Percentiles rank a stretch among this genome's conserved stretches.
These are phyloP conservation scores for Heritiera littoralis DNA, from an alignment of 345 rosid genomes.

Conservation along the genomic window DNA sequence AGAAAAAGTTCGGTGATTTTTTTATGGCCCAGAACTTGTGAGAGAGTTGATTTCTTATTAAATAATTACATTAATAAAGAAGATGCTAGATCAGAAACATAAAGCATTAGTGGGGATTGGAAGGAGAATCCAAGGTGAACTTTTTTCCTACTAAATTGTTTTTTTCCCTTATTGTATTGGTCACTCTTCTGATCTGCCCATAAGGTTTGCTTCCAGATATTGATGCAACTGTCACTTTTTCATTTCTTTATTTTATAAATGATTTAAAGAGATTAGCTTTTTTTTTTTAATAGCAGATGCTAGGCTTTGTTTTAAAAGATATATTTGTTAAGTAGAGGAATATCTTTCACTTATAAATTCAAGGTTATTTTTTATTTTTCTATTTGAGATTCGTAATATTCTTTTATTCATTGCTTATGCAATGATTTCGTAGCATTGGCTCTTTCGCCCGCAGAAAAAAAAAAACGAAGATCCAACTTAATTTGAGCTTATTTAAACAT, in stretches of 20 bases:
- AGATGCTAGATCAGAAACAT: conserved; percentile 6
- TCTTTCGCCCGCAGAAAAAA: too few species aligned
- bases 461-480: too few species aligned
- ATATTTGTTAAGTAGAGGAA: too few species aligned
- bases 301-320: not conserved
- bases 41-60: not conserved
- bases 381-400: too few species aligned
- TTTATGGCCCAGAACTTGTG: conserved; percentile 3
- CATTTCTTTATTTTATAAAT: conserved; percentile 5
- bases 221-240: conserved; percentile 20
- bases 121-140: conserved; percentile 38
- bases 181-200: too few species aligned
- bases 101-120: conserved; percentile 2
- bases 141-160: conserved; percentile 11
- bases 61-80: conserved; percentile 5
- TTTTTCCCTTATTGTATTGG: not conserved
- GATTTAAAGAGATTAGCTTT: not conserved
- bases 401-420: too few species aligned
- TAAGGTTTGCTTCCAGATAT: conserved; percentile 13
- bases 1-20: not conserved
- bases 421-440: too few species aligned
- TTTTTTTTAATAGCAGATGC: not conserved
- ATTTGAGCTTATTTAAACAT: too few species aligned
- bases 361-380: too few species aligned
- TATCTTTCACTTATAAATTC: too few species aligned